Conservation (phyloP, 495 filamentous ascomycete species). For the Extremus antarcticus region DNA sequence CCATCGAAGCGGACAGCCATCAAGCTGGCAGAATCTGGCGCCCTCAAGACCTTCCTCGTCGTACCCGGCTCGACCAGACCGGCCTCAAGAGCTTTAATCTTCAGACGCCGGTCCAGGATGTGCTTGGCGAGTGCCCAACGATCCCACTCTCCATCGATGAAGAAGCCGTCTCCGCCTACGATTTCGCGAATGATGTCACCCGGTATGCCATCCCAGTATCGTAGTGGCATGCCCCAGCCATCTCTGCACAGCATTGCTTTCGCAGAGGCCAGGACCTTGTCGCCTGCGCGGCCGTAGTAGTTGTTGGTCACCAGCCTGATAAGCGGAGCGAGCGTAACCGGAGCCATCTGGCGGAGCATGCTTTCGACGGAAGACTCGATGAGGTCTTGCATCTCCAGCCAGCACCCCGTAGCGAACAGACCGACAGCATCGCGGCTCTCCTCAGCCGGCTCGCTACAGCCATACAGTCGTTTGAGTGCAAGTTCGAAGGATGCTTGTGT, state of each 20-base stretch:
- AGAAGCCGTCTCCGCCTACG: slow-evolving; percentile 51
- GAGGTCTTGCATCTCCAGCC: slow-evolving; percentile 50
- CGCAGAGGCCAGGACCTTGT: slow-evolving; percentile 43
- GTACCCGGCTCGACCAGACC: slow-evolving; percentile 32
- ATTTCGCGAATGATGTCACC: slow-evolving; percentile 47
- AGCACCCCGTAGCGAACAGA: slow-evolving; percentile 49
- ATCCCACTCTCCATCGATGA: slow-evolving; percentile 47
- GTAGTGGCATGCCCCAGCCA: slow-evolving; percentile 48
- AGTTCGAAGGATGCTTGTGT: slow-evolving; percentile 47
- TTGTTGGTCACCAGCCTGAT: slow-evolving; percentile 47
- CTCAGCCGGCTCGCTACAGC: slow-evolving; percentile 36
- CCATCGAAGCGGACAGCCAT: slow-evolving; percentile 39
- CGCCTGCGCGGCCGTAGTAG: slow-evolving; percentile 48
- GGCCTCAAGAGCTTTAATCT: slow-evolving; percentile 32
- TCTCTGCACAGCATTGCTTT: slow-evolving; percentile 51
- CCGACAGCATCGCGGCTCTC: slow-evolving; percentile 46
- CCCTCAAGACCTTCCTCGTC: slow-evolving; percentile 27
- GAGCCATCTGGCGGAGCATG: slow-evolving; percentile 43
- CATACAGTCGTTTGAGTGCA: slow-evolving; percentile 47
- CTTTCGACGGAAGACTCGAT: slow-evolving; percentile 44
- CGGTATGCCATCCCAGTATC: slow-evolving; percentile 48
- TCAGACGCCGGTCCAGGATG: slow-evolving; percentile 42
- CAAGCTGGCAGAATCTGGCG: slow-evolving; percentile 32
- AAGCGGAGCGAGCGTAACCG: slow-evolving; percentile 35
- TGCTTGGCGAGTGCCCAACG: slow-evolving; percentile 46